Percentiles rank a stretch among this genome's conserved stretches.
Conservation (phyloP, 2,329 filamentous ascomycete species). For the Phialophora chinensis region DNA sequence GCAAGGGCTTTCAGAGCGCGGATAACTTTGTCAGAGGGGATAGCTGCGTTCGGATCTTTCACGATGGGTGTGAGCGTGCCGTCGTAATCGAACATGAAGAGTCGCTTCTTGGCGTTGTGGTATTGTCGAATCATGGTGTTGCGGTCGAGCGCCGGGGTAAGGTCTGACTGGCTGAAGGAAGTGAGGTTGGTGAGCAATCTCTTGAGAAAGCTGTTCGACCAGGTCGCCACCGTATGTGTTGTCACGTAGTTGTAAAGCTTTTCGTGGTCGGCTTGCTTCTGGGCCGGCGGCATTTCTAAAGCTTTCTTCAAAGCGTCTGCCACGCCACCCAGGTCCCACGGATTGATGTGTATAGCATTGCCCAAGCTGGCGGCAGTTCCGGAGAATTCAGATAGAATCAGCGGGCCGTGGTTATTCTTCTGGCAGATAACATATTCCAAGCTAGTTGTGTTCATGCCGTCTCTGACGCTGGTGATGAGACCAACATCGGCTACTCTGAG, state of each 20-base stretch:
- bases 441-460: constrained; percentile 98
- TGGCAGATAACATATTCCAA: constrained; percentile 94
- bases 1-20: constrained; percentile 79
- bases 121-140: constrained; percentile 75
- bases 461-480: constrained; percentile 91
- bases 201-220: constrained; percentile 80
- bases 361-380: constrained; percentile 85
- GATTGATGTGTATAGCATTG: constrained; percentile 93
- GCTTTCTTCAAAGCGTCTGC: constrained; percentile 82
- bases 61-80: constrained; percentile 96
- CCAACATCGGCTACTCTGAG: constrained; percentile 88
- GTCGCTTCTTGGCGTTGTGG: constrained; percentile 72
- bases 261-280: constrained; percentile 71
- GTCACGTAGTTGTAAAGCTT: constrained; percentile 84
- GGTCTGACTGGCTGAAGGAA: constrained; percentile 73
- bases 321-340: constrained; percentile 87
- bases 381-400: constrained; percentile 96
- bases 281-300: constrained; percentile 72
- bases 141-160: constrained; percentile 82
- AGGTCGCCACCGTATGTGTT: constrained; percentile 82
- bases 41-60: constrained; percentile 83
- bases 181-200: constrained; percentile 80
- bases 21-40: constrained; percentile 83
- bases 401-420: constrained; percentile 79
- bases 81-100: constrained; percentile 99